Conservation (phyloP, 2,329 filamentous ascomycete genomes). For the Stachybotrys elegans region DNA sequence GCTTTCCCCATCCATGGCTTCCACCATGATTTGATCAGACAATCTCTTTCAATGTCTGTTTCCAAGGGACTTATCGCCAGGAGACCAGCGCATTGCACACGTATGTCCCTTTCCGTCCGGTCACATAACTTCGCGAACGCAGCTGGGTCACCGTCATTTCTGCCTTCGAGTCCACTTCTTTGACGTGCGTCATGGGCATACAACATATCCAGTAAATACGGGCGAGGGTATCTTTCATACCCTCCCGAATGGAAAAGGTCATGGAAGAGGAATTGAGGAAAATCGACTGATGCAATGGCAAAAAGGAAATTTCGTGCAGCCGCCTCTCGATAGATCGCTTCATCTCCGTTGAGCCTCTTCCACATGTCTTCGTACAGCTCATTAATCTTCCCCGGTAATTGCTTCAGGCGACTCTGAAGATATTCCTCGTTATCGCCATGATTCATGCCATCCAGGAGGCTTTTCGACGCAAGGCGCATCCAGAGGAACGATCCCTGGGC, state of each 20-base stretch:
- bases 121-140: background rate
- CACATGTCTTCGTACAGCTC: constrained; percentile 9
- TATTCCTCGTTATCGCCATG: background rate
- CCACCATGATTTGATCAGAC: too few species aligned
- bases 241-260: too few species aligned
- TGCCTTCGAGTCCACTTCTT: background rate
- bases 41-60: too few species aligned
- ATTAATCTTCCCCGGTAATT: constrained; percentile 3
- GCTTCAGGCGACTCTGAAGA: background rate
- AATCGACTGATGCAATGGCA: constrained; percentile 1
- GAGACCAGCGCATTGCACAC: constrained; percentile 4
- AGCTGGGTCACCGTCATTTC: too few species aligned
- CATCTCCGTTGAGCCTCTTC: constrained; percentile 4
- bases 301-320: constrained; percentile 4
- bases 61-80: too few species aligned
- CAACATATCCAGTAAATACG: too few species aligned
- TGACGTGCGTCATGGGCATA: constrained; percentile 2
- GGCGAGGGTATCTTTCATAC: background rate
- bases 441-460: background rate
- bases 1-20: too few species aligned
- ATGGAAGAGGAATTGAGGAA: too few species aligned
- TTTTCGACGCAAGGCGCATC: constrained; percentile 1
- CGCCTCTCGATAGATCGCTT: constrained; percentile 4
- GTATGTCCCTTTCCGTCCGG: background rate
- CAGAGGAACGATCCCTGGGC: constrained; percentile 9